A percentile compares a stretch with the other conserved stretches of the same genome.
phyloP scores from a whole-genome alignment of 2,329 filamentous ascomycete genomes.

The Plenodomus tracheiphilus region DNA sequence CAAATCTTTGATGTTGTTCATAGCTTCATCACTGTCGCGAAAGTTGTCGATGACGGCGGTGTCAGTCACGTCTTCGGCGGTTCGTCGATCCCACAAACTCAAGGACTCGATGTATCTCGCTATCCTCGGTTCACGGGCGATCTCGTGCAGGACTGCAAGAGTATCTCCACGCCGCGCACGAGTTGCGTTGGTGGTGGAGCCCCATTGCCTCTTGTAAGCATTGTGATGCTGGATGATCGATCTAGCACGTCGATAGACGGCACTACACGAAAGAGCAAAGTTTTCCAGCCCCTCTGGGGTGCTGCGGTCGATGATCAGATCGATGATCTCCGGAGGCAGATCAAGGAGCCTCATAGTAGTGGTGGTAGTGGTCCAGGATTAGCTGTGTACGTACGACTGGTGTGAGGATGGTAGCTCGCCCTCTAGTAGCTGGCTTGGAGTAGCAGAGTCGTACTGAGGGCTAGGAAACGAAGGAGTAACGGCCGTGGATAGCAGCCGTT shows the following conservation, averaged over 20 bases:
- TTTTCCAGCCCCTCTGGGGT: conserved; percentile 32
- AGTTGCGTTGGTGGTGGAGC: conserved; percentile 19
- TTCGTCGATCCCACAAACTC: conserved; percentile 30
- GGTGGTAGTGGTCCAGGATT: too few relatives aligned
- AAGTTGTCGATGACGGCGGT: conserved; percentile 13
- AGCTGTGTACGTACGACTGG: not conserved
- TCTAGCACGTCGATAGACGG: conserved; percentile 27
- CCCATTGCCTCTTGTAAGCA: conserved; percentile 28
- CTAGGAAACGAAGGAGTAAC: too few relatives aligned
- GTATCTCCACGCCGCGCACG: conserved; percentile 20
- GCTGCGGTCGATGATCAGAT: conserved; percentile 33
- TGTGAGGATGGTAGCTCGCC: too few relatives aligned
- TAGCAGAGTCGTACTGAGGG: too few relatives aligned
- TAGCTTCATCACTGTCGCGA: conserved; percentile 20
- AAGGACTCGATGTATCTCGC: conserved; percentile 36
- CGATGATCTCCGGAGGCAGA: conserved; percentile 38
- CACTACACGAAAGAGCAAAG: conserved; percentile 37
- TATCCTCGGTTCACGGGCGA: conserved; percentile 30
- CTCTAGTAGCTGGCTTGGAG: too few relatives aligned
- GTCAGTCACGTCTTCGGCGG: conserved; percentile 3
- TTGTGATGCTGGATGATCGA: conserved; percentile 36
- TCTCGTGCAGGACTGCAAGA: conserved; percentile 28
- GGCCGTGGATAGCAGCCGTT: too few relatives aligned
- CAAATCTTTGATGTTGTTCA: conserved; percentile 24
- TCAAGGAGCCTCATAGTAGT: conserved; percentile 34